Percentiles rank a stretch among this genome's conserved stretches.
These are phyloP conservation scores for Vitis cinerea DNA, from an alignment of 164 flowering plant genomes.

Conservation along the genomic window DNA sequence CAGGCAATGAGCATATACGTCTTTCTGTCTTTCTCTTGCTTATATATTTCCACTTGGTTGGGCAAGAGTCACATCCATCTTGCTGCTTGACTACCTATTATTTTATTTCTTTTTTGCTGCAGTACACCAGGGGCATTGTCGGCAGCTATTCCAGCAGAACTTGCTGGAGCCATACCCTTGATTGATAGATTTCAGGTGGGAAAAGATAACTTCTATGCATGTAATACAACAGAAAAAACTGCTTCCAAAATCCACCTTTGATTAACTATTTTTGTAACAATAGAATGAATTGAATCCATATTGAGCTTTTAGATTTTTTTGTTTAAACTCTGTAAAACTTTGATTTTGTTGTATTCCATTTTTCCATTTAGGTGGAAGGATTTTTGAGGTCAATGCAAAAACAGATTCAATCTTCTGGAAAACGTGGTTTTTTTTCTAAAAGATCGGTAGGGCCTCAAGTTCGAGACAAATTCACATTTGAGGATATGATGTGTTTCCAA, in stretches of 20 bases:
- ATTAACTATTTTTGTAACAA: neutral
- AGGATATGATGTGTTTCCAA: conserved; percentile 98
- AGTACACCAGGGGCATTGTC: conserved; percentile 75
- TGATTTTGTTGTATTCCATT: neutral
- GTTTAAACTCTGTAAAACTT: too few relatives aligned
- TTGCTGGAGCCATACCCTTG: conserved; percentile 91
- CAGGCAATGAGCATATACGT: neutral
- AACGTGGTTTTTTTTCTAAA: conserved; percentile 90
- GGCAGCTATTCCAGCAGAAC: conserved; percentile 71
- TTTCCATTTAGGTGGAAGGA: conserved; percentile 70
- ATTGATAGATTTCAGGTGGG: conserved; percentile 90
- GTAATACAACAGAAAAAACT: neutral
- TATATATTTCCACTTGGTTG: neutral
- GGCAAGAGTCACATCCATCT: neutral
- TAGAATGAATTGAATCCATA: neutral
- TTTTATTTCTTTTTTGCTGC: conserved; percentile 20
- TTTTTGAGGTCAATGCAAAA: conserved; percentile 92
- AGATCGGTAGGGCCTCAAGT: conserved; percentile 67
- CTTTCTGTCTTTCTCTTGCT: neutral
- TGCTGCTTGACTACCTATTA: neutral
- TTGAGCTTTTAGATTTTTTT: neutral
- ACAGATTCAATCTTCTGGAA: conserved; percentile 83
- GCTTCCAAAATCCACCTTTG: too few relatives aligned
- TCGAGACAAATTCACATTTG: conserved; percentile 85
- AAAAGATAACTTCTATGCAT: neutral